phyloP scores from a whole-genome alignment of 305 asterid species.

The Solanum hybrid region DNA sequence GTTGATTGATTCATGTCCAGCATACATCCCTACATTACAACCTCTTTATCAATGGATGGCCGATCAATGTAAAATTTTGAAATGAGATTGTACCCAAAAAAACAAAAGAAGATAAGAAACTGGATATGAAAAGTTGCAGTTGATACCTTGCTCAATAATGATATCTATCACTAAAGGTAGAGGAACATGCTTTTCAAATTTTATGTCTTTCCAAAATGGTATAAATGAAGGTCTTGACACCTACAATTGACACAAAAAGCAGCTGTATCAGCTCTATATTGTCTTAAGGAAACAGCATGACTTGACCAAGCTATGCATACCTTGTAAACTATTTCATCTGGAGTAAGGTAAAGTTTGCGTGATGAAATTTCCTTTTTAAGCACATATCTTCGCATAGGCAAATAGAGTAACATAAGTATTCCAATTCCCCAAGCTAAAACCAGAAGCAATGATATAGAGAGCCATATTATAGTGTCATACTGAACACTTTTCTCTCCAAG shows the following conservation, averaged over 20 bases:
- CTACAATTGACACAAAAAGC: slow-evolving; percentile 17
- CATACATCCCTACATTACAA: neutral
- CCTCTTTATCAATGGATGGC: neutral
- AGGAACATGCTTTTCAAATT: slow-evolving; percentile 54
- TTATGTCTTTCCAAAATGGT: slow-evolving; percentile 45
- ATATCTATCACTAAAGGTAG: slow-evolving; percentile 46
- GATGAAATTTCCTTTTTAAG: slow-evolving; percentile 58
- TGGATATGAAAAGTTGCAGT: neutral
- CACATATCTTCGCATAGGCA: slow-evolving; percentile 59
- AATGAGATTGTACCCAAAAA: neutral
- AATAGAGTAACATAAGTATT: slow-evolving; percentile 53
- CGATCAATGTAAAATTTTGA: neutral
- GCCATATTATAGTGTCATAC: slow-evolving; percentile 60
- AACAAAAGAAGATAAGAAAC: neutral
- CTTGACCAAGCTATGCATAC: slow-evolving; percentile 21
- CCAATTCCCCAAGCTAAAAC: slow-evolving; percentile 79
- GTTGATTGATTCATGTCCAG: neutral
- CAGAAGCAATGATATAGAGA: slow-evolving; percentile 52
- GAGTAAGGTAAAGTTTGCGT: slow-evolving; percentile 50
- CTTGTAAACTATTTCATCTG: slow-evolving; percentile 49
- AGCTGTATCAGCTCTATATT: neutral
- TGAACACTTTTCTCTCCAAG: slow-evolving; percentile 36
- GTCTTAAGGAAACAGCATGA: neutral
- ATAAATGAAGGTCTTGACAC: slow-evolving; percentile 67
- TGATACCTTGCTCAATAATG: slow-evolving; percentile 63